These are phyloP conservation scores for Leucocoprinus birnbaumii DNA, from an alignment of 768 basidiomycete genomes.

Conservation along the genomic window DNA sequence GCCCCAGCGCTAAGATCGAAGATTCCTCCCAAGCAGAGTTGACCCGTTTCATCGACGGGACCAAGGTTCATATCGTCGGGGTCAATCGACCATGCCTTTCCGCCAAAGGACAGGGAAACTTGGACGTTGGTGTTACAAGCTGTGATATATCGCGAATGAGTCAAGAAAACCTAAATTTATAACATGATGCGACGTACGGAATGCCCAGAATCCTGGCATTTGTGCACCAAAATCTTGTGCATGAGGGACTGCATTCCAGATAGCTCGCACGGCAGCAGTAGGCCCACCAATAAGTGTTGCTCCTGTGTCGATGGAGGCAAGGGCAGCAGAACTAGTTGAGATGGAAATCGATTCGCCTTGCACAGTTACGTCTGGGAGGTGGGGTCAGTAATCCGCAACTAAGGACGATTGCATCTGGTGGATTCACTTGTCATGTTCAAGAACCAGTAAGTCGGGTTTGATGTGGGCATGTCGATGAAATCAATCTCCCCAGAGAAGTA, in stretches of 20 bases:
- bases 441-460: slow-evolving; percentile 58
- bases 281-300: slow-evolving; percentile 94
- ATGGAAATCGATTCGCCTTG: slow-evolving; percentile 48
- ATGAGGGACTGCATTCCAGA: slow-evolving; percentile 68
- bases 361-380: slow-evolving; percentile 53
- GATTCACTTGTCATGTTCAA: slow-evolving; percentile 48
- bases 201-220: slow-evolving; percentile 71
- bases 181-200: slow-evolving; percentile 51
- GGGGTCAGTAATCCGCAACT: not conserved
- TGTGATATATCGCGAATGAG: slow-evolving; percentile 23
- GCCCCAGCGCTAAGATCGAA: slow-evolving; percentile 64
- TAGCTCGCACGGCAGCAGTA: slow-evolving; percentile 44
- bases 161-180: not conserved
- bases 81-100: slow-evolving; percentile 73
- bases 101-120: slow-evolving; percentile 74
- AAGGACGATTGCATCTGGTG: not conserved
- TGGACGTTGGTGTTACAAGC: slow-evolving; percentile 64
- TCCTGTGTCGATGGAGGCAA: slow-evolving; percentile 91
- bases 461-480: slow-evolving; percentile 48
- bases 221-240: slow-evolving; percentile 34
- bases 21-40: slow-evolving; percentile 59
- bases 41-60: slow-evolving; percentile 26
- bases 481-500: slow-evolving; percentile 72
- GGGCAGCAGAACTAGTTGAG: slow-evolving; percentile 35
- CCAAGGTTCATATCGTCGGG: slow-evolving; percentile 81